Base-by-base conservation (phyloP, 176 grass and related monocot species). In the Rhynchospora breviuscula region DNA sequence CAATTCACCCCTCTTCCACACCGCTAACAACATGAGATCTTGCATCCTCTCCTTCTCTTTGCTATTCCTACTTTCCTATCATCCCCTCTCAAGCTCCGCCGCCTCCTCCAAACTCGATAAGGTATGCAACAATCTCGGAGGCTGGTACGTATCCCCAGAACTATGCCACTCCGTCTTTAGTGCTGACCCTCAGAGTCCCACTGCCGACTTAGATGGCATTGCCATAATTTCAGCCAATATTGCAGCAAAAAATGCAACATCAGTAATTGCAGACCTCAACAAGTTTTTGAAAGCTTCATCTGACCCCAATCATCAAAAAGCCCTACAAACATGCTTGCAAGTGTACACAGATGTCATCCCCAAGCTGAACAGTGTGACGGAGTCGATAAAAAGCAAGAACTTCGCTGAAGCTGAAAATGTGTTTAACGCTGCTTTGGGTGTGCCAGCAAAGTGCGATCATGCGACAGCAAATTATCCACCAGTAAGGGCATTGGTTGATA, bases 311-410 rank as follows among this genome's bases (percentile, higher is more conserved):
- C 72, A 76, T 8, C 19, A 25, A 29, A 75, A 53, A 29, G 48
- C 72, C 6, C 4, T 76, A 19, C 46, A 54, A 52, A 29, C 19
- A 76, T 76, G 72, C 1, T 12, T 80, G 7, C 25, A 80, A 25
- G 53, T 62, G 12, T 80, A 80, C 29, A 80, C 56, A 60, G 78
- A 61, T 19, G 17, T 46, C 17, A 80, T 80, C 13, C 58, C 78
- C 8, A n/a, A 10, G 4, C 54, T 80, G 9, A 45, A 80, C 0
- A 5, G 7, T 43, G 58, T n/a, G 0, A 4, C 52, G 7, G 78
- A 44, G 14, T 58, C 15, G 2, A 62, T 80, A 9, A 35, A 61
- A 19, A 26, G 0, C 31, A 80, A 12, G 26, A 80, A 59, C 14
- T 80, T 61, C 54, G 12, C 26, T n/a, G 78, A 40, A 7, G 78